These are phyloP conservation scores for Gaertneriomyces semiglobifer DNA, from an alignment of 192 early-diverging fungal species.

Conservation along the genomic window DNA sequence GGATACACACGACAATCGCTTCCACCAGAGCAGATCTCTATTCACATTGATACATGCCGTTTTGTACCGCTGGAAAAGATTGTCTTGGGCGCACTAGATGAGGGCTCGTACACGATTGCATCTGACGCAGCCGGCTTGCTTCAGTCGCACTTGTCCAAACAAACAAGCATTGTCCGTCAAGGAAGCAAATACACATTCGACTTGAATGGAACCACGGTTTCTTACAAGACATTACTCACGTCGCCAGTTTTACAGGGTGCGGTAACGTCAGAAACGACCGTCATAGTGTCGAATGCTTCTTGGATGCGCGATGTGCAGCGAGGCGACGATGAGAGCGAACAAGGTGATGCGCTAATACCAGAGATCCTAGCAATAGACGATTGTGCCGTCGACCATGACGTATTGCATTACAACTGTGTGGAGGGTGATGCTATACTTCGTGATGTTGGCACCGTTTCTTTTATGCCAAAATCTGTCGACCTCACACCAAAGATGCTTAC, in stretches of 20 bases:
- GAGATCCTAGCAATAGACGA: constrained; percentile 3
- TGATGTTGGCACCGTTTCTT: constrained; percentile 16
- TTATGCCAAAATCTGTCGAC: neutral
- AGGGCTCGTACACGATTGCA: constrained; percentile 48
- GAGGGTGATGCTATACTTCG: constrained; percentile 43
- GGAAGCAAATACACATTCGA: constrained; percentile 12
- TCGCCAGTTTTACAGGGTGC: constrained; percentile 67
- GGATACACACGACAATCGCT: too few relatives aligned
- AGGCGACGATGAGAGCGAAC: constrained; percentile 11
- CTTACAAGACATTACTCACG: constrained; percentile 54
- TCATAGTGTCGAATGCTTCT: constrained; percentile 55
- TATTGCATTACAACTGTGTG: constrained; percentile 30
- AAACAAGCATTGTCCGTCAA: constrained; percentile 17
- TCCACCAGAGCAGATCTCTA: neutral
- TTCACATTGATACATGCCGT: neutral
- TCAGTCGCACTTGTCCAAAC: neutral
- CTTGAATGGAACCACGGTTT: neutral
- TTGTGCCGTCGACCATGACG: constrained; percentile 27
- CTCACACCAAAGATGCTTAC: neutral
- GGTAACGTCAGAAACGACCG: constrained; percentile 47
- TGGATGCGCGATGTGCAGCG: constrained; percentile 29
- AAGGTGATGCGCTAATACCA: constrained; percentile 16
- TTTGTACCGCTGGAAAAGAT: constrained; percentile 59
- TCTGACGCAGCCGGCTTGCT: constrained; percentile 43
- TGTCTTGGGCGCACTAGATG: constrained; percentile 57